Percentiles rank a stretch among this genome's conserved stretches.
These are phyloP conservation scores for Amoeboaphelidium occidentale DNA, from an alignment of 371 early-diverging fungal genomes.

Conservation along the genomic window DNA sequence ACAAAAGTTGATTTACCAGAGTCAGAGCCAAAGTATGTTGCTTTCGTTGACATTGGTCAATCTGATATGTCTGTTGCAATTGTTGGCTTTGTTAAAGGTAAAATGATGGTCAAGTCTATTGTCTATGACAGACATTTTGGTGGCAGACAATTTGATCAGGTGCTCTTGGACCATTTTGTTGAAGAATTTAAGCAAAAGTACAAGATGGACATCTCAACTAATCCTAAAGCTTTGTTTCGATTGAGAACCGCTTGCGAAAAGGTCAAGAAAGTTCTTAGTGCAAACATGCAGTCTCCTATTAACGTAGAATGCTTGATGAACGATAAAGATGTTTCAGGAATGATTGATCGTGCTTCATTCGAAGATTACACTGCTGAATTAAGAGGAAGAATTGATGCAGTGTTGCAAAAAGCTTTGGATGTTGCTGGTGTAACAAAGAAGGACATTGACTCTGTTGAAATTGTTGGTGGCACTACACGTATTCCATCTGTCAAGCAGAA, in stretches of 20 bases:
- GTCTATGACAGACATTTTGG: conserved; percentile 81
- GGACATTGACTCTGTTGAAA: conserved; percentile 74
- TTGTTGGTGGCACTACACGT: conserved; percentile 82
- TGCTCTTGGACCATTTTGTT: conserved; percentile 34
- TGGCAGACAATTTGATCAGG: conserved; percentile 70
- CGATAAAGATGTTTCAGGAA: conserved; percentile 3
- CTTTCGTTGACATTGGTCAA: conserved; percentile 85
- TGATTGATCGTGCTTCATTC: conserved; percentile 28
- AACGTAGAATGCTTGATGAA: conserved; percentile 52
- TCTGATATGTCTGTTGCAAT: conserved; percentile 67
- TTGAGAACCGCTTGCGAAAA: conserved; percentile 74
- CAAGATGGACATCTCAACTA: conserved; percentile 68
- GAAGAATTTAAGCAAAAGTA: conserved; percentile 74
- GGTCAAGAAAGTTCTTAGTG: conserved; percentile 85
- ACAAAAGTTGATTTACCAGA: conserved; percentile 90
- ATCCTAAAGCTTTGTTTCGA: conserved; percentile 74
- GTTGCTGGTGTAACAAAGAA: conserved; percentile 45
- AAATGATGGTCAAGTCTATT: conserved; percentile 63
- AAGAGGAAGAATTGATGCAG: conserved; percentile 38
- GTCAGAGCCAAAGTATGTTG: conserved; percentile 42
- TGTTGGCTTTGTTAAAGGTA: conserved; percentile 79
- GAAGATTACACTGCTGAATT: conserved; percentile 53
- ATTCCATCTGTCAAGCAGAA: conserved; percentile 75
- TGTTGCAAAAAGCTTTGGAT: conserved; percentile 45
- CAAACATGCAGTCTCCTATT: conserved; percentile 68